Base-by-base conservation (phyloP, 1,284 basidiomycete species). In the Tilletia setariae region DNA sequence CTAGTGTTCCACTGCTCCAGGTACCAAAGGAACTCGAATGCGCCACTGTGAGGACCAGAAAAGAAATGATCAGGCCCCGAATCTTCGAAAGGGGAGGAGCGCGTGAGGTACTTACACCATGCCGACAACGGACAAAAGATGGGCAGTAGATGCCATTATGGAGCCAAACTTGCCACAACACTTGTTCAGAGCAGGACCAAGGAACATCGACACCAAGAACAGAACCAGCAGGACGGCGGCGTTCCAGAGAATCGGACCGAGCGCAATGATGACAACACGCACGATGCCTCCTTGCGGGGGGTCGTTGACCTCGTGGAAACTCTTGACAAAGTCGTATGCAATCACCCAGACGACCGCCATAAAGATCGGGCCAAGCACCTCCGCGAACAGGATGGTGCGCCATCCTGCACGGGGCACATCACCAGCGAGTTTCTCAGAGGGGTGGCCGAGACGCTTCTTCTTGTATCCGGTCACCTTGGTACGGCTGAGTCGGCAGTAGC, bases 171-270 rank as follows among this genome's bases (percentile, higher is more conserved):
- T 80, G 67, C 72, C 77, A 67, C 82, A 84, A 80, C 83, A 83
- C 25, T 89, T 88, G 83, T 93, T 91, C 74, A 97, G 86, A 85
- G 94, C 89, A 0, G 94, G 94, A 2, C 95, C 94, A 28, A 96
- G 87, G 88, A 95, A 91, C 71, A 98, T 84, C 68, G 93, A 94
- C 74, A 93, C 84, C 74, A 98, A 83, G 89, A 98, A 98, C 68
- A 94, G 85, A 13, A 89, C 85, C 73, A 98, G 84, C 64, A 98
- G 86, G 28, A 98, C 84, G 0, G 90, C 91, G 23, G 92, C 93
- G 82, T 98, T 98, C 89, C 90, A 97, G 2, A 95, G 93, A 77
- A 98, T 90, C 1, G 95, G 96, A 6, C 95, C 95, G 21, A 98
- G 85, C 11, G 95, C 88, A 75, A 98, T 90, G 79, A 98, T 89